phyloP scores from a whole-genome alignment of 1,284 basidiomycete genomes.

The Schizopora paradoxa region DNA sequence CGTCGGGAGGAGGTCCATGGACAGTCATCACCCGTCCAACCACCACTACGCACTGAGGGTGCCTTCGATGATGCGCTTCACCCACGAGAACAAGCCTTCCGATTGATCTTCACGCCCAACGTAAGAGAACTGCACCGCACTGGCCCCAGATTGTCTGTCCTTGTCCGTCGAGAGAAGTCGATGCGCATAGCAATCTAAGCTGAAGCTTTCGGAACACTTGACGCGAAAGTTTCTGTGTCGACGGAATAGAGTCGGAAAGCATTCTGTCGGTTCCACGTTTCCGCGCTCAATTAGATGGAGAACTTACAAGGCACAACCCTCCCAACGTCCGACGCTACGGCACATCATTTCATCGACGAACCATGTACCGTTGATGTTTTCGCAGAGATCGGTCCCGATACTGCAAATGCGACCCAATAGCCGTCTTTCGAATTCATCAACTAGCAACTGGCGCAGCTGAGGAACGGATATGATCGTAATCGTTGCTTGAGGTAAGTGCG shows the following conservation, averaged over 20 bases:
- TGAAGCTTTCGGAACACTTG: slow-evolving; percentile 42
- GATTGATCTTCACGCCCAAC: slow-evolving; percentile 16
- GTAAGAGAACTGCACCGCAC: slow-evolving; percentile 22
- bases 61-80: slow-evolving; percentile 39
- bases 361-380: slow-evolving; percentile 60
- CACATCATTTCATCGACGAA: slow-evolving; percentile 63
- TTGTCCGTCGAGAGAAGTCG: slow-evolving; percentile 34
- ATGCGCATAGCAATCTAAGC: slow-evolving; percentile 52
- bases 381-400: slow-evolving; percentile 52
- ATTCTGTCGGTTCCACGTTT: no score
- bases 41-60: no score
- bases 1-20: no score
- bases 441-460: slow-evolving; percentile 67
- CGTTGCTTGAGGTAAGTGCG: slow-evolving; percentile 71
- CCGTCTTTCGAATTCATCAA: slow-evolving; percentile 66
- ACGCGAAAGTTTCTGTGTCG: slow-evolving; percentile 62
- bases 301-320: slow-evolving; percentile 67
- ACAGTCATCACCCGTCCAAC: no score
- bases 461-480: slow-evolving; percentile 64
- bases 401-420: slow-evolving; percentile 63
- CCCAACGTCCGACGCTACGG: slow-evolving; percentile 72
- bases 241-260: no score
- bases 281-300: not conserved
- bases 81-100: slow-evolving; percentile 44
- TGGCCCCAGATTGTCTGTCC: slow-evolving; percentile 22